These are phyloP conservation scores for Hypoxylon sp. DNA, from an alignment of 2,329 filamentous ascomycete genomes.

Conservation along the genomic window DNA sequence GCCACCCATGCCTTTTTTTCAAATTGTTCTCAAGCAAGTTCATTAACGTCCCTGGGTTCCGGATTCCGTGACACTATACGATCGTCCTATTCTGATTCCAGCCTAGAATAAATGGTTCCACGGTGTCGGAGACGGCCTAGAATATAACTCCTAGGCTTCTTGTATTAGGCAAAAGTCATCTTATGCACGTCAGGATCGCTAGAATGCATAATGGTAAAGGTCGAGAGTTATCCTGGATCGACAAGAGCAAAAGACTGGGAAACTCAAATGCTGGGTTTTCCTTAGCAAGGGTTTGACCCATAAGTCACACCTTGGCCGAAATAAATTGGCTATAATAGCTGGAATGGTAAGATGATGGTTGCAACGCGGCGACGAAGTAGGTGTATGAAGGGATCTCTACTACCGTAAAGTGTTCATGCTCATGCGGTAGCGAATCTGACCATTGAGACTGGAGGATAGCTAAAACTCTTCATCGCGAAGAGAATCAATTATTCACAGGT, in stretches of 20 bases:
- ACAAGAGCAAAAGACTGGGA: constrained; percentile 20
- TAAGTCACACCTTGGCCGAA: constrained; percentile 18
- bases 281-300: constrained; percentile 27
- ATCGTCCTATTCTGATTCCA: constrained; percentile 31
- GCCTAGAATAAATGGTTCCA: constrained; percentile 39
- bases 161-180: constrained; percentile 28
- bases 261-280: constrained; percentile 26
- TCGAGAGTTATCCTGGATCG: too few species aligned
- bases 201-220: constrained; percentile 7
- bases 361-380: constrained; percentile 23
- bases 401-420: constrained; percentile 14
- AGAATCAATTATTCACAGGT: constrained; percentile 34
- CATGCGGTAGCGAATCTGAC: constrained; percentile 27
- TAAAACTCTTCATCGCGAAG: constrained; percentile 17
- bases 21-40: constrained; percentile 19
- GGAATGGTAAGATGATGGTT: constrained; percentile 23
- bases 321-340: constrained; percentile 22
- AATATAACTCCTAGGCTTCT: constrained; percentile 31
- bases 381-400: constrained; percentile 9
- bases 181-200: constrained; percentile 33
- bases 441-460: constrained; percentile 24
- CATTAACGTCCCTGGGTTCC: constrained; percentile 24
- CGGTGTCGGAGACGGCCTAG: constrained; percentile 37
- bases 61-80: constrained; percentile 20
- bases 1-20: constrained; percentile 18